Evolutionary conservation across 2,329 filamentous ascomycete species (phyloP), one percentile per base, ranked within the genome.

Genomic region (Sordariomycetes sp.): DNA sequence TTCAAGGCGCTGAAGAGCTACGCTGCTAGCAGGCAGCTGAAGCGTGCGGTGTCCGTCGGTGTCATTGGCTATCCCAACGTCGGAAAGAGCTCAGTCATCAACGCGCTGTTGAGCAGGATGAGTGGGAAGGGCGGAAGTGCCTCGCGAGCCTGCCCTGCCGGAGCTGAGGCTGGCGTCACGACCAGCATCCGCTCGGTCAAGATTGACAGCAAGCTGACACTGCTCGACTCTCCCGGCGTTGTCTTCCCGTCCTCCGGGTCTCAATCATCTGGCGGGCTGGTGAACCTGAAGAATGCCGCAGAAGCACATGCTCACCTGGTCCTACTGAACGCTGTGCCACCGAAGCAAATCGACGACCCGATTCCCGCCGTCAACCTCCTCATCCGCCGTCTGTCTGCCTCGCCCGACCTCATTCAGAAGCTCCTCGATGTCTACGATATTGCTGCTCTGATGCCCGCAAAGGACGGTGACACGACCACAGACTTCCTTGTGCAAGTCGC

Each of bases 31-130:
- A 83, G 84, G 48, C 81, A 93, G 54, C 67, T 95, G 45, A 94
- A 94, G 70, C 82, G 88, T 36, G 82, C 87, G 34, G 78, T 94
- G 48, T 88, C 85, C 15, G 88, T 95, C 40, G 88, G 88, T 44
- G 85, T 95, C 41, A 93, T 95, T 47, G 88, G 88, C 19, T 95
- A 94, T 58, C 88, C 88, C 48, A 95, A 95, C 55, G 88, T 94
- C 39, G 88, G 88, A 54, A 95, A 95, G 67, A 94, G 86, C 19
- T 94, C 87, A 33, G 86, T 95, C 49, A 94, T 95, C 70, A 95
- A 95, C 58, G 85, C 87, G 12, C 77, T 95, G 36, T 82, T 86
- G 15, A 79, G 83, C 24, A 76, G 86, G 24, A 67, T 94, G 46
- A 76, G 81, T 44, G 72, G 78, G 37, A 78, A 74, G 50, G 75